phyloP scores from a whole-genome alignment of 2,329 filamentous ascomycete genomes.

The Exophiala sp. region DNA sequence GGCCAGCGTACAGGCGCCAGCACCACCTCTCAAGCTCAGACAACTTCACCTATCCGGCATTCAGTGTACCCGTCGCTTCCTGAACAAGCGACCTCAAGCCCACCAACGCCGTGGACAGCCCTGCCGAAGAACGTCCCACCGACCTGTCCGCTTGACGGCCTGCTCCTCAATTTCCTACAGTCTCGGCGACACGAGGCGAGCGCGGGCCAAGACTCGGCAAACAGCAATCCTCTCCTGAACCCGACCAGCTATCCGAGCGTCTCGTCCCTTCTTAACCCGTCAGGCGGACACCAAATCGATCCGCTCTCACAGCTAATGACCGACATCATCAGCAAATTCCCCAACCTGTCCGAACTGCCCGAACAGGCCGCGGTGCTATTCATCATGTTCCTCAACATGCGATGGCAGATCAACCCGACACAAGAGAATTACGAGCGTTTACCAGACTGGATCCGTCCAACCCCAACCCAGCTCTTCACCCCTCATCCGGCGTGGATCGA shows the following conservation, averaged over 20 bases:
- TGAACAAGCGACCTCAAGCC: conserved; percentile 29
- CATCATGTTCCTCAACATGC: conserved; percentile 79
- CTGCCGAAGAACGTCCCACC: conserved; percentile 57
- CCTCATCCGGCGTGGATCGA: conserved; percentile 78
- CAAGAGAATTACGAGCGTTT: conserved; percentile 72
- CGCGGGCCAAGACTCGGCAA: conserved; percentile 54
- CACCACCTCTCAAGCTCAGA: conserved; percentile 27
- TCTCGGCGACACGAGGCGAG: conserved; percentile 56
- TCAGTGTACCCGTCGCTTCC: conserved; percentile 26
- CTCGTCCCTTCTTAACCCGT: conserved; percentile 67
- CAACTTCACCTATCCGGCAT: conserved; percentile 8
- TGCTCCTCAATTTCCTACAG: conserved; percentile 73
- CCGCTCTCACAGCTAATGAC: conserved; percentile 79
- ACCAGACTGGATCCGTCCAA: conserved; percentile 65
- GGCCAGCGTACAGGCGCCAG: conserved; percentile 47
- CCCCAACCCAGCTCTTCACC: conserved; percentile 58
- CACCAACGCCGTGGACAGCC: conserved; percentile 33
- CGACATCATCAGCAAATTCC: conserved; percentile 78
- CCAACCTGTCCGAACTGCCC: conserved; percentile 68
- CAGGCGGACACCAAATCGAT: conserved; percentile 47
- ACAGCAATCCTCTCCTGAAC: conserved; percentile 57
- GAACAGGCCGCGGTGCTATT: conserved; percentile 79
- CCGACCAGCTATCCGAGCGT: conserved; percentile 70
- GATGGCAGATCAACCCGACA: conserved; percentile 76
- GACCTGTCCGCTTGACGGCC: conserved; percentile 69